phyloP scores from a whole-genome alignment of 2,329 filamentous ascomycete genomes.

The Aspergillus proliferans region DNA sequence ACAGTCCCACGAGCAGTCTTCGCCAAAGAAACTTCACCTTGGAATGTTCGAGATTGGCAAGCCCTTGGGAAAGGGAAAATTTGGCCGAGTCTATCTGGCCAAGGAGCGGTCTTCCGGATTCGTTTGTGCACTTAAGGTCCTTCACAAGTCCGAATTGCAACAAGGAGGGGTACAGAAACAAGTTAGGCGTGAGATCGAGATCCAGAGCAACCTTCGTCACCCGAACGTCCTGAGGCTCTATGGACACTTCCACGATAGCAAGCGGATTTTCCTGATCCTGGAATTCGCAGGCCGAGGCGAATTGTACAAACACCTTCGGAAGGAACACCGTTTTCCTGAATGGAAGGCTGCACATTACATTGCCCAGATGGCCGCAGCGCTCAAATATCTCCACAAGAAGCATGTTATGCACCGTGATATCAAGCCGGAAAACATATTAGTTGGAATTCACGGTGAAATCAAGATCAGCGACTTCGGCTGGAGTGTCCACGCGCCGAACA shows the following conservation, averaged over 20 bases:
- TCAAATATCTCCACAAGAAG: constrained; percentile 90
- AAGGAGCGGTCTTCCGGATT: constrained; percentile 73
- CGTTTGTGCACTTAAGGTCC: constrained; percentile 78
- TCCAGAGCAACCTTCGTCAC: constrained; percentile 79
- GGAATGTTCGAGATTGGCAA: constrained; percentile 93
- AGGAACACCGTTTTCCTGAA: constrained; percentile 73
- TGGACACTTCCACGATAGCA: constrained; percentile 83
- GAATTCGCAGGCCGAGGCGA: constrained; percentile 83
- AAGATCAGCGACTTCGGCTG: constrained; percentile 98
- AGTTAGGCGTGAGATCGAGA: constrained; percentile 80
- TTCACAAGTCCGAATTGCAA: constrained; percentile 77
- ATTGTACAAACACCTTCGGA: constrained; percentile 78
- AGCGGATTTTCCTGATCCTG: constrained; percentile 79
- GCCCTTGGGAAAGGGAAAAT: constrained; percentile 80
- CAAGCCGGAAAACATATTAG: constrained; percentile 94
- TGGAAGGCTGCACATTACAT: constrained; percentile 83
- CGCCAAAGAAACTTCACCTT: constrained; percentile 64
- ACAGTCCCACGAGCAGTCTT: constrained; percentile 53
- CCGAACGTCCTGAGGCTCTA: constrained; percentile 79
- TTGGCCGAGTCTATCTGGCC: constrained; percentile 77
- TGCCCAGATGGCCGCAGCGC: constrained; percentile 81
- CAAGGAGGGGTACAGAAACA: constrained; percentile 80
- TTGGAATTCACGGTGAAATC: constrained; percentile 94
- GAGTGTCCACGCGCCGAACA: constrained; percentile 96
- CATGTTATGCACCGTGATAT: constrained; percentile 97